These are phyloP conservation scores for Neonectria ditissima DNA, from an alignment of 2,329 filamentous ascomycete genomes.

Conservation along the genomic window DNA sequence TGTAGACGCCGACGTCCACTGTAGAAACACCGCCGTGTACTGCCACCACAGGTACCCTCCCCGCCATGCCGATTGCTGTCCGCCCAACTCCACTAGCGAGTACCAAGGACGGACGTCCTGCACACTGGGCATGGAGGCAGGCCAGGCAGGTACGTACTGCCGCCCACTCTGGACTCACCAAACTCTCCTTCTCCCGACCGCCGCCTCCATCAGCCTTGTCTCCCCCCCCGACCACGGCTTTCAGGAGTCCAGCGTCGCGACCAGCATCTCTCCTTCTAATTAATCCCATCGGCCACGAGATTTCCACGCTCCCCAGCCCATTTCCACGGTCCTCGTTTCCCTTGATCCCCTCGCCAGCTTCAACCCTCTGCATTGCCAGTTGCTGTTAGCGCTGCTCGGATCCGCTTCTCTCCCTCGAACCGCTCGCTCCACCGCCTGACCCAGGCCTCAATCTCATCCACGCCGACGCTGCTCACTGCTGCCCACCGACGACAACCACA, in stretches of 20 bases:
- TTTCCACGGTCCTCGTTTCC: constrained; percentile 1
- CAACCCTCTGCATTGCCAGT: constrained; percentile 14
- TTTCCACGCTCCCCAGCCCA: background rate
- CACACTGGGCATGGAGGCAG: background rate
- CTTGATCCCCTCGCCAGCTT: constrained; percentile 4
- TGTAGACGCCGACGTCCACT: background rate
- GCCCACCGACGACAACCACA: constrained; percentile 23
- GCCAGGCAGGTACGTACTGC: constrained; percentile 3
- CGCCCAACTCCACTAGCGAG: constrained; percentile 11
- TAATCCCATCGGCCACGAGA: constrained; percentile 9
- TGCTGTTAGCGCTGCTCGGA: constrained; percentile 35
- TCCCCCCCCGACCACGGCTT: constrained; percentile 18
- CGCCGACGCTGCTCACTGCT: constrained; percentile 33
- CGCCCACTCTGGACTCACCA: constrained; percentile 22
- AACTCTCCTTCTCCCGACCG: constrained; percentile 26
- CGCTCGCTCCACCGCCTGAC: constrained; percentile 45
- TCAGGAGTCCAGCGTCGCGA: constrained; percentile 19
- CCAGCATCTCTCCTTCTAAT: constrained; percentile 8
- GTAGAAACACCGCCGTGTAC: background rate
- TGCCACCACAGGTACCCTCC: constrained; percentile 4
- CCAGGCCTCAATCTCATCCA: constrained; percentile 33
- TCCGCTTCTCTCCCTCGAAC: constrained; percentile 42
- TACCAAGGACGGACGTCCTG: constrained; percentile 14
- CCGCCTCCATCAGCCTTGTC: constrained; percentile 29
- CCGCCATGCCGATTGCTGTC: constrained; percentile 13